Conservation (phyloP, 2,329 filamentous ascomycete genomes). For the Scedosporium apiospermum region DNA sequence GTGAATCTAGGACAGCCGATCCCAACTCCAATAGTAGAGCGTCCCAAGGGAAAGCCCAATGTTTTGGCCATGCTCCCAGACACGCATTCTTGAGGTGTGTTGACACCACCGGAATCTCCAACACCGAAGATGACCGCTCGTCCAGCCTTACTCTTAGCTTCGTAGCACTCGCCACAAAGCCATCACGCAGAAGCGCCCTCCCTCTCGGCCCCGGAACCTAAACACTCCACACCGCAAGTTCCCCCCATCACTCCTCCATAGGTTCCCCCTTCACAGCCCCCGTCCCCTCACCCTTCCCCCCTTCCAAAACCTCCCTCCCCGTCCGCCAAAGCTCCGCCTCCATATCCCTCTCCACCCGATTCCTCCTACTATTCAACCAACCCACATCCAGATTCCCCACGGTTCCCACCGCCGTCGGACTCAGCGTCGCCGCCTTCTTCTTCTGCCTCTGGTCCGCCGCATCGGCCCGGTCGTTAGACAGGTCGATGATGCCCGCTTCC, state of each 20-base stretch:
- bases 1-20: too few relatives aligned
- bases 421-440: slow-evolving; percentile 27
- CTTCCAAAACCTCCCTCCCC: slow-evolving; percentile 25
- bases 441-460: background rate
- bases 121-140: too few relatives aligned
- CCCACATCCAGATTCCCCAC: slow-evolving; percentile 68
- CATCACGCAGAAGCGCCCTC: background rate
- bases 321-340: slow-evolving; percentile 67
- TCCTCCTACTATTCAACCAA: slow-evolving; percentile 79
- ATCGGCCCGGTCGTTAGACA: slow-evolving; percentile 20
- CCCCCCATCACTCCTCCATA: background rate
- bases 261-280: background rate
- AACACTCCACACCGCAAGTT: background rate
- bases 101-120: too few relatives aligned
- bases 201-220: background rate
- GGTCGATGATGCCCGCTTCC: slow-evolving; percentile 65
- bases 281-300: background rate
- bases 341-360: slow-evolving; percentile 73
- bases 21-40: too few relatives aligned
- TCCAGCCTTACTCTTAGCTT: too few relatives aligned
- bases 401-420: slow-evolving; percentile 45
- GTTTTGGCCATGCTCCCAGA: too few relatives aligned
- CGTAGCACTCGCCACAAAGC: background rate
- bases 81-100: too few relatives aligned
- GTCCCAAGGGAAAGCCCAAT: too few relatives aligned